Evolutionary conservation across 352 stramenopile genomes (phyloP).

Genomic region (Pythium aristosporum): DNA sequence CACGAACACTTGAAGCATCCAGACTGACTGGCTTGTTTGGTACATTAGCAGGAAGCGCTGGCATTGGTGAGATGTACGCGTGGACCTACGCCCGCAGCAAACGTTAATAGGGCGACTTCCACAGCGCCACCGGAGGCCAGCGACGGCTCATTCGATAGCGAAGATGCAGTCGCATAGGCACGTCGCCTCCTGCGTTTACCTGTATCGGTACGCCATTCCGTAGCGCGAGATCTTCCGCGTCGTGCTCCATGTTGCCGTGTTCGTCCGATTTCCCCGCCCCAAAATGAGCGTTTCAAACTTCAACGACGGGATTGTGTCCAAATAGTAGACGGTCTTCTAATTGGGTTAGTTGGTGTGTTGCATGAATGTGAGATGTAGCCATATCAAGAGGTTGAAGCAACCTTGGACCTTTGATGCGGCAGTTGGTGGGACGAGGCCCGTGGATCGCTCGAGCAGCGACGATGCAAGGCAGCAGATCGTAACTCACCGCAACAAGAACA

Average conservation of each 20-base stretch:
- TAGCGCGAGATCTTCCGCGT: constrained; percentile 12
- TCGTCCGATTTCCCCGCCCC: not conserved
- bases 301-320: constrained; percentile 3
- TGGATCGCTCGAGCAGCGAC: not conserved
- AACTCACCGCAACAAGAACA: not conserved
- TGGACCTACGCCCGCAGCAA: constrained; percentile 8
- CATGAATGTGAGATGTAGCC: constrained; percentile 10
- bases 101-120: not conserved
- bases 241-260: constrained; percentile 17
- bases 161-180: too few species aligned
- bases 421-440: constrained; percentile 7
- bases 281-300: constrained; percentile 18
- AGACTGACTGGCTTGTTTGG: not conserved
- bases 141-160: not conserved
- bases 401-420: not conserved
- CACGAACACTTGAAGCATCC: constrained; percentile 39
- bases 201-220: constrained; percentile 21
- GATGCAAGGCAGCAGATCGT: not conserved
- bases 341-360: too few species aligned
- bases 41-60: not conserved
- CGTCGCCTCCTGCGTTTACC: not conserved
- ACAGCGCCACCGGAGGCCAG: not conserved
- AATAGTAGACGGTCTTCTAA: constrained; percentile 8
- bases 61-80: constrained; percentile 21
- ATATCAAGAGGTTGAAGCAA: constrained; percentile 1